Conservation (phyloP, 306 rosid species). For the Canavalia ensiformis region DNA sequence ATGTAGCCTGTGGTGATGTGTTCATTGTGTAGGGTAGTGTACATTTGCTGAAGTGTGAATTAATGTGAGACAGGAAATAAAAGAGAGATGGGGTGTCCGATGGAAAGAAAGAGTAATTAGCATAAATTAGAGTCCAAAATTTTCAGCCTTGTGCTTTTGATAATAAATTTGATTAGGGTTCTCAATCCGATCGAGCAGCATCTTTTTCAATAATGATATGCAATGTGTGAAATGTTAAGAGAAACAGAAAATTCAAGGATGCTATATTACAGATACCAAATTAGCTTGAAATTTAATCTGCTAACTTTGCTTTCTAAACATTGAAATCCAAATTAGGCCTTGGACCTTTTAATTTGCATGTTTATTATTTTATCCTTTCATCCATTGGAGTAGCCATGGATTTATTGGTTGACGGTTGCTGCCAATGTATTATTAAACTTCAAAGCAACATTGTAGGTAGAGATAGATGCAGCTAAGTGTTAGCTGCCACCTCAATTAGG, state of each 20-base stretch:
- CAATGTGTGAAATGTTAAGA: not conserved
- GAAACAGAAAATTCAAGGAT: not conserved
- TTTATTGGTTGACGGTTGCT: not conserved
- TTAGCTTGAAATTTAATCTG: not conserved
- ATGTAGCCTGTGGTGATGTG: constrained; percentile 5
- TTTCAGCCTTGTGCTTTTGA: not conserved
- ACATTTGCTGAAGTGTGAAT: constrained; percentile 20
- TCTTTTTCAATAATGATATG: not conserved
- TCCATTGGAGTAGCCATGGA: not conserved
- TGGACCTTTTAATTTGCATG: not conserved
- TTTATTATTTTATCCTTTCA: constrained; percentile 6
- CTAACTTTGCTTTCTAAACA: not conserved
- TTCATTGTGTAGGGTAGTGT: constrained; percentile 26
- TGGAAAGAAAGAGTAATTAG: not conserved
- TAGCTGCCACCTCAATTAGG: constrained; percentile 10
- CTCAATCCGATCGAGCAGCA: not conserved
- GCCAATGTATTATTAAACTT: not conserved
- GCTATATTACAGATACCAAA: not conserved
- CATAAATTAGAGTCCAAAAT: not conserved
- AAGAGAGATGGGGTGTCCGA: not conserved
- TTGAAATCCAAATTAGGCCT: constrained; percentile 9
- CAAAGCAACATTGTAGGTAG: not conserved
- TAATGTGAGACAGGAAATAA: constrained; percentile 28
- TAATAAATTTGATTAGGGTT: not conserved
- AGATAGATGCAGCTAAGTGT: constrained; percentile 11